Evolutionary conservation across 208 protist genomes (phyloP).

Genomic region (Leishmania guyanensis): DNA sequence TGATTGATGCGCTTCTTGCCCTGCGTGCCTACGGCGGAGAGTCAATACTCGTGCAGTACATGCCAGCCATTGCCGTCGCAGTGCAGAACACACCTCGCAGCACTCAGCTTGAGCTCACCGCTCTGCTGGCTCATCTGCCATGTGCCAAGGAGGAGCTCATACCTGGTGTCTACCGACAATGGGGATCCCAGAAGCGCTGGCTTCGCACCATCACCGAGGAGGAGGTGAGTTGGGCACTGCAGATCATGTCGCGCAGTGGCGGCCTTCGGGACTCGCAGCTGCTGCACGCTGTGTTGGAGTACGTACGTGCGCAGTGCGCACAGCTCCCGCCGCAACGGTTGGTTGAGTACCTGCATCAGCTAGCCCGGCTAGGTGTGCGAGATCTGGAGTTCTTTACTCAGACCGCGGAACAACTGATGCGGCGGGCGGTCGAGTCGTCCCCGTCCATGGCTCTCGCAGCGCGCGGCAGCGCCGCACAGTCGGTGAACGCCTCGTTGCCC

Average conservation of each 20-base stretch:
- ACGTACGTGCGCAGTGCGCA: slow-evolving; percentile 42
- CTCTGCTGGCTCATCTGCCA: slow-evolving; percentile 51
- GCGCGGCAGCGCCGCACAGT: background rate
- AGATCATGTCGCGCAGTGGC: slow-evolving; percentile 49
- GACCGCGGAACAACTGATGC: slow-evolving; percentile 63
- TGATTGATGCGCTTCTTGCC: slow-evolving; percentile 54
- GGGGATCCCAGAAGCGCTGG: slow-evolving; percentile 54
- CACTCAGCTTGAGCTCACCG: slow-evolving; percentile 62
- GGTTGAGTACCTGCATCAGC: slow-evolving; percentile 54
- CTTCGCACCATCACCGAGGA: slow-evolving; percentile 41
- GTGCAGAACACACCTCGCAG: slow-evolving; percentile 56
- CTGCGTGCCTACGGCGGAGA: slow-evolving; percentile 63
- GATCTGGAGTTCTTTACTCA: slow-evolving; percentile 78
- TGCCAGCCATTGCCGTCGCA: slow-evolving; percentile 63
- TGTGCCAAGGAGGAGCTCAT: slow-evolving; percentile 47
- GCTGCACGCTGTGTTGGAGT: slow-evolving; percentile 62
- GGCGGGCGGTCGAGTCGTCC: slow-evolving; percentile 25
- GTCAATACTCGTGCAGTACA: slow-evolving; percentile 59
- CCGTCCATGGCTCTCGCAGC: background rate
- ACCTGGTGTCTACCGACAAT: slow-evolving; percentile 54
- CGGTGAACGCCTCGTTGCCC: slow-evolving; percentile 3
- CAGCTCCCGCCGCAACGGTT: slow-evolving; percentile 53
- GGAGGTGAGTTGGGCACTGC: slow-evolving; percentile 54
- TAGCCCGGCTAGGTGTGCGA: slow-evolving; percentile 63
- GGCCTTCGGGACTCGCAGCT: slow-evolving; percentile 42